phyloP scores from a whole-genome alignment of 805 yeast species.

The Metschnikowia sp. region DNA sequence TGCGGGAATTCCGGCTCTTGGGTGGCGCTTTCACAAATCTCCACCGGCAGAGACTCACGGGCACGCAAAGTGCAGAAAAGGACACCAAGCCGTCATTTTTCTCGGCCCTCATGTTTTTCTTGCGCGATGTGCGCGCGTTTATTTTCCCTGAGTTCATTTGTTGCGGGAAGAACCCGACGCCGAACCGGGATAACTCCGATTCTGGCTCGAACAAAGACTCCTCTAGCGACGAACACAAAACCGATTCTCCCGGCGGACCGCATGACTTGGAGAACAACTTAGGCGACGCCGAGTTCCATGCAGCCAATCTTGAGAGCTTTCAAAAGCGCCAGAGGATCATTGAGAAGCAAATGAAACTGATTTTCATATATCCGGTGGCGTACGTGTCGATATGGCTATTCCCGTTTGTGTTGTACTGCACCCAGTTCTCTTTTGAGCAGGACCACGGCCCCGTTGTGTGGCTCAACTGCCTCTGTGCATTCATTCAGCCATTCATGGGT shows the following conservation, averaged over 20 bases:
- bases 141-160: slow-evolving; percentile 25
- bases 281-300: slow-evolving; percentile 46
- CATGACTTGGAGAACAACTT: slow-evolving; percentile 20
- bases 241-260: slow-evolving; percentile 7
- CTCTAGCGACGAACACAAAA: slow-evolving; percentile 6
- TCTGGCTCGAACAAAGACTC: too few species aligned
- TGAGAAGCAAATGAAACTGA: slow-evolving; percentile 71
- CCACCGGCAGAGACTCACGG: slow-evolving; percentile 17
- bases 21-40: slow-evolving; percentile 44
- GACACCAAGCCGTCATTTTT: slow-evolving; percentile 23
- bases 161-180: too few species aligned
- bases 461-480: slow-evolving; percentile 65
- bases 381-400: slow-evolving; percentile 79
- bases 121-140: slow-evolving; percentile 20
- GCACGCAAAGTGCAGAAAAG: background rate
- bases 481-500: slow-evolving; percentile 78
- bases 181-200: too few species aligned
- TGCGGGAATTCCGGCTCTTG: slow-evolving; percentile 54
- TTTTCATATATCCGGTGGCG: slow-evolving; percentile 81
- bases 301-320: slow-evolving; percentile 58
- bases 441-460: slow-evolving; percentile 54
- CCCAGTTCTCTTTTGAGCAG: slow-evolving; percentile 50
- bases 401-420: slow-evolving; percentile 66
- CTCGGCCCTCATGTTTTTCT: slow-evolving; percentile 30
- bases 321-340: slow-evolving; percentile 62